Conservation (phyloP, 1,284 basidiomycete genomes). For the Neolentinus lepideus region DNA sequence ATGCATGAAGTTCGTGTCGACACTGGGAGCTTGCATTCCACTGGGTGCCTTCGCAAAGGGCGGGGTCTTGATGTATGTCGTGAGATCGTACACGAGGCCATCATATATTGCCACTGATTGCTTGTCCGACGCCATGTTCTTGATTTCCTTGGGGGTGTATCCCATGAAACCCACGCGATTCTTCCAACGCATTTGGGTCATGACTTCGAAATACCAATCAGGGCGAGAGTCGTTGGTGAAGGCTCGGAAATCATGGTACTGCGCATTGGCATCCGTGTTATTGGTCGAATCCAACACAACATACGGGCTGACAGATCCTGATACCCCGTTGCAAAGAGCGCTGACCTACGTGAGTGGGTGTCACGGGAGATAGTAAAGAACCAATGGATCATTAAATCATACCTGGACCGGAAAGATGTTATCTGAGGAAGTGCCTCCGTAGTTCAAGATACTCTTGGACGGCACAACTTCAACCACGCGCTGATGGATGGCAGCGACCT, state of each 20-base stretch:
- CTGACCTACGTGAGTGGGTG: constrained; percentile 70
- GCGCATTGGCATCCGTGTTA: constrained; percentile 71
- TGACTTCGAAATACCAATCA: constrained; percentile 96
- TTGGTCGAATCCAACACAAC: constrained; percentile 79
- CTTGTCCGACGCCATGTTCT: constrained; percentile 60
- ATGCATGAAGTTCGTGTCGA: constrained; percentile 78
- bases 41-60: constrained; percentile 52
- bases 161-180: constrained; percentile 88
- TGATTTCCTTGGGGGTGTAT: constrained; percentile 76
- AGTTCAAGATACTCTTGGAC: constrained; percentile 69
- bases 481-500: constrained; percentile 53
- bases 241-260: constrained; percentile 94
- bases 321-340: constrained; percentile 87
- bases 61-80: constrained; percentile 65
- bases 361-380: constrained; percentile 4
- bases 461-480: constrained; percentile 73
- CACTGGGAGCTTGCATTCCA: constrained; percentile 50
- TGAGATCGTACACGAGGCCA: constrained; percentile 84
- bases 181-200: constrained; percentile 86
- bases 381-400: constrained; percentile 10
- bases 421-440: constrained; percentile 76
- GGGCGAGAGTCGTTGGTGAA: constrained; percentile 85
- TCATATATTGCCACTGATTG: constrained; percentile 77
- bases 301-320: constrained; percentile 79
- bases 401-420: constrained; percentile 93